Conservation (phyloP, 257 asterid species). For the Fraxinus pennsylvanica region DNA sequence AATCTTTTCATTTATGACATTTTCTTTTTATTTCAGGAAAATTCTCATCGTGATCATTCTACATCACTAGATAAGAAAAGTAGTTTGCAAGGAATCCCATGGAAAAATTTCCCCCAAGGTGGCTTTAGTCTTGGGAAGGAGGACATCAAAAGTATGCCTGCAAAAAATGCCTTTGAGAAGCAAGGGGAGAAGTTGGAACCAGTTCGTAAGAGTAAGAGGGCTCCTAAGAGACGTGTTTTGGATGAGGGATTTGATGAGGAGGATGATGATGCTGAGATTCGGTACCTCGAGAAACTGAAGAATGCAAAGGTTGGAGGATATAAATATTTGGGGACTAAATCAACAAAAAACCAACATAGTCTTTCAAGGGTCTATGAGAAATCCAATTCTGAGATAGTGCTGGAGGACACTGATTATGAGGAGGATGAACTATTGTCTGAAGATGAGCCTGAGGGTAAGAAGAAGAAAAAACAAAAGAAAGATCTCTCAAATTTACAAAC, state of each 20-base stretch:
- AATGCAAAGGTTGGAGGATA: slow-evolving; percentile 52
- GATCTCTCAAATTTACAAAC: slow-evolving; percentile 57
- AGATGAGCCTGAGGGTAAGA: slow-evolving; percentile 56
- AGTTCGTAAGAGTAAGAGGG: slow-evolving; percentile 88
- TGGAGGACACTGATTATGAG: slow-evolving; percentile 65
- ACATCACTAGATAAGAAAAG: slow-evolving; percentile 51
- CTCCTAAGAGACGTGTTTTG: slow-evolving; percentile 70
- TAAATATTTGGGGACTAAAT: slow-evolving; percentile 55
- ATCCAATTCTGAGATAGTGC: slow-evolving; percentile 44
- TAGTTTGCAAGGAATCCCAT: slow-evolving; percentile 55
- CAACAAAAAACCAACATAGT: slow-evolving; percentile 43
- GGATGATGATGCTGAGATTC: slow-evolving; percentile 85
- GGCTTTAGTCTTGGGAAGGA: slow-evolving; percentile 51
- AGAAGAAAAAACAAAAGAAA: slow-evolving; percentile 53
- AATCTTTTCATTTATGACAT: slow-evolving; percentile 22
- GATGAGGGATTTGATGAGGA: slow-evolving; percentile 80
- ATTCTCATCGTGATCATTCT: slow-evolving; percentile 48
- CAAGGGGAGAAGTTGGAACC: slow-evolving; percentile 63
- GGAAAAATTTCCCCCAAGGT: slow-evolving; percentile 61
- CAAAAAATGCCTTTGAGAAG: slow-evolving; percentile 46
- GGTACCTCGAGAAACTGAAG: slow-evolving; percentile 85
- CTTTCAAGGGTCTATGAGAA: slow-evolving; percentile 43
- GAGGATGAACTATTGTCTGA: slow-evolving; percentile 57
- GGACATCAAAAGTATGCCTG: slow-evolving; percentile 47
- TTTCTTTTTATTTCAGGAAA: slow-evolving; percentile 54